These are phyloP conservation scores for Erodium moschatum DNA, from an alignment of 441 rosid genomes.

Conservation along the genomic window DNA sequence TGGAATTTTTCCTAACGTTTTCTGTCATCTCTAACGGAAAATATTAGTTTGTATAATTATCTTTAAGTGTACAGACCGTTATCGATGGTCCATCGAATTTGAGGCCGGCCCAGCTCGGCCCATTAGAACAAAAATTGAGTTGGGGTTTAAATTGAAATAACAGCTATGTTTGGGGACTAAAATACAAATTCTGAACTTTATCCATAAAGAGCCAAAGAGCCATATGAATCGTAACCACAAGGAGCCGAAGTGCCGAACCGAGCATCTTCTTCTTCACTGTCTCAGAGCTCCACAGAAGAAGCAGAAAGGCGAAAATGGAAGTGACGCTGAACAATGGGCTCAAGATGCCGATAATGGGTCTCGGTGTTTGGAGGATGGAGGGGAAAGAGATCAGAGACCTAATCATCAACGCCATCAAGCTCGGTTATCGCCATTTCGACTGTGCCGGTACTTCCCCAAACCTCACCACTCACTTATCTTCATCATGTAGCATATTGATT, in stretches of 20 bases:
- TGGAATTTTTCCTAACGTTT: too few species aligned
- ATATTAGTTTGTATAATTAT: too few species aligned
- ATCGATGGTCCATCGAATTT: too few species aligned
- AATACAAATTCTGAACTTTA: too few species aligned
- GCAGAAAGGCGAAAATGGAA: conserved; percentile 24
- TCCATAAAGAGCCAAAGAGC: too few species aligned
- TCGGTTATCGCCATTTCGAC: conserved; percentile 90
- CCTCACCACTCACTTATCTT: not conserved
- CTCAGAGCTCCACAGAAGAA: not conserved
- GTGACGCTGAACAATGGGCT: conserved; percentile 62
- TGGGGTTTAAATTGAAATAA: too few species aligned
- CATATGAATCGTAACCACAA: not conserved
- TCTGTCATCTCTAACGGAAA: too few species aligned
- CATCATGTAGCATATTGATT: not conserved
- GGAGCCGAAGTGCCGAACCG: too few species aligned
- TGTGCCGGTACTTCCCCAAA: conserved; percentile 43
- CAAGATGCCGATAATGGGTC: conserved; percentile 75
- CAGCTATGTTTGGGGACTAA: too few species aligned
- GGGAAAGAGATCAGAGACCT: conserved; percentile 53
- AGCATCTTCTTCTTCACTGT: not conserved
- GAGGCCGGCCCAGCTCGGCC: too few species aligned
- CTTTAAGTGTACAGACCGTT: too few species aligned
- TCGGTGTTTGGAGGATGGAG: conserved; percentile 88
- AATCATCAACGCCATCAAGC: conserved; percentile 55
- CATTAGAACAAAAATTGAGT: too few species aligned